Conservation (phyloP, 345 rosid genomes). For the Laguncularia racemosa region DNA sequence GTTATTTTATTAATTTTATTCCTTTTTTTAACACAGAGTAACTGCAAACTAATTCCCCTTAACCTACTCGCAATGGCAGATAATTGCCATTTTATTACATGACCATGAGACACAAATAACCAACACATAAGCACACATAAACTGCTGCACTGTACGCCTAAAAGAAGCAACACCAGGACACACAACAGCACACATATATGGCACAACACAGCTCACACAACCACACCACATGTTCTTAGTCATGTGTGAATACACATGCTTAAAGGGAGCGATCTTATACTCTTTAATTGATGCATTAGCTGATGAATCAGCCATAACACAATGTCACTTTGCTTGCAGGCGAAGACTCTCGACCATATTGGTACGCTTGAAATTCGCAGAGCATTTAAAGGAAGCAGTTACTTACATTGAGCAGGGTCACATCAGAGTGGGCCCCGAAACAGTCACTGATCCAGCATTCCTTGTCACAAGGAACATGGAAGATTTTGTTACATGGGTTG, state of each 20-base stretch:
- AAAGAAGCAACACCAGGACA: no score
- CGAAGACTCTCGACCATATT: constrained; percentile 71
- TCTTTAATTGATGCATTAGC: not conserved
- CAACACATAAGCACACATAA: no score
- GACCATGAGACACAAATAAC: no score
- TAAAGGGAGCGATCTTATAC: no score
- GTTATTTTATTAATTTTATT: not conserved
- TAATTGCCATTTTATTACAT: no score
- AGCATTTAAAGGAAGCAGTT: constrained; percentile 79
- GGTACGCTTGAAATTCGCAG: constrained; percentile 66
- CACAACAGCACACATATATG: no score
- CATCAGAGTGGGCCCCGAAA: constrained; percentile 86
- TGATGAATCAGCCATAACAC: no score
- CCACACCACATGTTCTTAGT: no score
- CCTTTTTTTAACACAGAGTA: not conserved
- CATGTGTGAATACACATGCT: no score
- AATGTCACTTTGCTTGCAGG: constrained; percentile 29
- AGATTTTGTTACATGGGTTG: constrained; percentile 93
- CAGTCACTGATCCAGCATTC: constrained; percentile 80
- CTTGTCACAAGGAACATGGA: constrained; percentile 90
- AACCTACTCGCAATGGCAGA: not conserved
- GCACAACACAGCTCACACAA: no score
- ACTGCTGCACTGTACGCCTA: no score
- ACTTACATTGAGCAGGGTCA: constrained; percentile 97
- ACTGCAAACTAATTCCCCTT: not conserved